Evolutionary conservation across 768 basidiomycete species (phyloP).

Genomic region (Trametes sanguinea): DNA sequence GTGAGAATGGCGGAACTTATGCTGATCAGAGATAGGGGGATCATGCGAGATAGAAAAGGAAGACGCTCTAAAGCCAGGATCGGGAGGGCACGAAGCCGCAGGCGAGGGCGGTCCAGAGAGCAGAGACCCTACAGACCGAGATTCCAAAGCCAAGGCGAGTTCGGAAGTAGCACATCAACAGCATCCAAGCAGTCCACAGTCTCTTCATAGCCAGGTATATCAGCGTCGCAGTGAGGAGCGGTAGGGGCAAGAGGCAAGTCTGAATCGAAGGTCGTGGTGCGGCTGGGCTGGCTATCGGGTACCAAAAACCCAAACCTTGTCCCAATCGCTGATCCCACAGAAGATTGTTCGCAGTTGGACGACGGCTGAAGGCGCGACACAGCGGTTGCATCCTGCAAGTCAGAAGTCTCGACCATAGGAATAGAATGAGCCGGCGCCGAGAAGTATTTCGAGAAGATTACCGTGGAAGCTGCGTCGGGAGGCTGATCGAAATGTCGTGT

Average conservation of each 20-base stretch:
- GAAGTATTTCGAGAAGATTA: slow-evolving; percentile 18
- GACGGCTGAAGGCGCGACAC: background rate
- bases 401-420: background rate
- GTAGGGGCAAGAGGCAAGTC: too few relatives aligned
- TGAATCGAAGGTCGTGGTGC: too few relatives aligned
- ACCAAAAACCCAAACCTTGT: background rate
- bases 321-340: background rate
- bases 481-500: background rate
- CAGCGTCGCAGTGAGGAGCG: too few relatives aligned
- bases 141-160: background rate
- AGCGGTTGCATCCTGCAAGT: background rate
- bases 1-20: too few relatives aligned
- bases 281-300: too few relatives aligned
- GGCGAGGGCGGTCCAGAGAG: background rate
- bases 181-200: too few relatives aligned
- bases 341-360: background rate
- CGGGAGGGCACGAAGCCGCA: background rate
- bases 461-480: background rate
- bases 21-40: too few relatives aligned
- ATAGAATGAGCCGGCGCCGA: background rate
- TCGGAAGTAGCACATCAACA: too few relatives aligned
- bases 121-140: too few relatives aligned
- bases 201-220: too few relatives aligned
- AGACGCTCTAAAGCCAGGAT: background rate
- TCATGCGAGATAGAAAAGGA: too few relatives aligned